Conservation (phyloP, 2,329 filamentous ascomycete species). For the Stylonectria norvegica region DNA sequence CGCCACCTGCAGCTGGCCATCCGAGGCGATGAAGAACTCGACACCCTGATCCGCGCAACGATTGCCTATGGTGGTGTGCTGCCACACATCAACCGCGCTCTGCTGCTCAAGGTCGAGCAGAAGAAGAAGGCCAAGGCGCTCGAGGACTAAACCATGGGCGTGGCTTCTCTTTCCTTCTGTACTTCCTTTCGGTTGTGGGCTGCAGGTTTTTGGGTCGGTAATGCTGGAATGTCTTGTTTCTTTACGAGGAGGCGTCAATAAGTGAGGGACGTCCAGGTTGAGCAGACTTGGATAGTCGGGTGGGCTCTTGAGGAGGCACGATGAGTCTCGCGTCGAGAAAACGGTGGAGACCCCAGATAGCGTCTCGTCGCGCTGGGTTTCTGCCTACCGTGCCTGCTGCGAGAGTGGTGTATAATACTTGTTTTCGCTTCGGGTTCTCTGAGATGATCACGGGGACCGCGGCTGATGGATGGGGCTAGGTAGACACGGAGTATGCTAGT, state of each 20-base stretch:
- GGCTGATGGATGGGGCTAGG: slow-evolving; percentile 29
- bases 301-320: slow-evolving; percentile 18
- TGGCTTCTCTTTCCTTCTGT: slow-evolving; percentile 13
- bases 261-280: slow-evolving; percentile 17
- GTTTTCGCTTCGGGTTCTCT: slow-evolving; percentile 19
- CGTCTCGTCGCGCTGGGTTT: slow-evolving; percentile 12
- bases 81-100: slow-evolving; percentile 96
- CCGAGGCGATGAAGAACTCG: slow-evolving; percentile 95
- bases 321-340: slow-evolving; percentile 14
- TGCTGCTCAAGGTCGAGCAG: slow-evolving; percentile 93
- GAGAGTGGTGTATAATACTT: slow-evolving; percentile 26
- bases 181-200: slow-evolving; percentile 20
- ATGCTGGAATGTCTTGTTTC: slow-evolving; percentile 28
- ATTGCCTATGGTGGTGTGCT: slow-evolving; percentile 98
- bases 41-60: slow-evolving; percentile 94
- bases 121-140: slow-evolving; percentile 78
- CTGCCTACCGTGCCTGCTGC: slow-evolving; percentile 16
- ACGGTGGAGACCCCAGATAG: slow-evolving; percentile 11
- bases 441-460: slow-evolving; percentile 22
- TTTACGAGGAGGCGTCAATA: slow-evolving; percentile 23
- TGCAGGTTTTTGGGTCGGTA: slow-evolving; percentile 27
- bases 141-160: slow-evolving; percentile 37
- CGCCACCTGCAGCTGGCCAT: slow-evolving; percentile 97
- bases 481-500: slow-evolving; percentile 27
- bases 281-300: slow-evolving; percentile 26